Evolutionary conservation across 108 stramenopile genomes (phyloP).

Genomic region (Epipyxis sp.): DNA sequence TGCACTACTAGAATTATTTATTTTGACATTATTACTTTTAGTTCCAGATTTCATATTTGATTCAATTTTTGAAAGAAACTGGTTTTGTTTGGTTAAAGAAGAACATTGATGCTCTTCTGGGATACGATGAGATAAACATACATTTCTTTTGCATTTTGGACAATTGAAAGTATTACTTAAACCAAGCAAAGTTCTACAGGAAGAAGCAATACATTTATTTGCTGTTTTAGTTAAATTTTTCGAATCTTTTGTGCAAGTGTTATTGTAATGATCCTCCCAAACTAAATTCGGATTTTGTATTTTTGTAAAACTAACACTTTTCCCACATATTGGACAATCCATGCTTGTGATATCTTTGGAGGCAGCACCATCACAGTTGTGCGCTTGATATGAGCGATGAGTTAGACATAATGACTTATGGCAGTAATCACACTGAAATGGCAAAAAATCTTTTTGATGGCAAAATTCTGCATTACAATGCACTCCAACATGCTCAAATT

Average conservation of each 20-base stretch:
- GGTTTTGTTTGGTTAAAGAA: not conserved
- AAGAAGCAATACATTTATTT: not conserved
- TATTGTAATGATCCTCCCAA: not conserved
- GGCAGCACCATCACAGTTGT: not conserved
- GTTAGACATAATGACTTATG: constrained; percentile 8
- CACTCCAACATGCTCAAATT: constrained; percentile 7
- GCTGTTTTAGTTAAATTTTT: not conserved
- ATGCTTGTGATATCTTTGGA: constrained; percentile 15
- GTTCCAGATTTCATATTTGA: not conserved
- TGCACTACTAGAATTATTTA: not conserved
- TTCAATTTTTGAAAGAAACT: not conserved
- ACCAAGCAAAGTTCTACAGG: not conserved
- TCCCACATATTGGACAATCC: constrained; percentile 22
- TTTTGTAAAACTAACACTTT: constrained; percentile 12
- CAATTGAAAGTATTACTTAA: constrained; percentile 1
- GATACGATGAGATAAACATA: constrained; percentile 1
- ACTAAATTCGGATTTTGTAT: not conserved
- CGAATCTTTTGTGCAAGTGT: not conserved
- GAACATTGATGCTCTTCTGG: constrained; percentile 9
- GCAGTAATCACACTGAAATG: not conserved
- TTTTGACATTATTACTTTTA: not conserved
- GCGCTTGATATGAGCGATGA: constrained; percentile 5
- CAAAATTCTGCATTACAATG: not conserved
- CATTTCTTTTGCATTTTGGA: not conserved
- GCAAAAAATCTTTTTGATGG: constrained; percentile 17